Evolutionary conservation across 805 yeast species (phyloP).

Genomic region (Monosporozyma siamensis): DNA sequence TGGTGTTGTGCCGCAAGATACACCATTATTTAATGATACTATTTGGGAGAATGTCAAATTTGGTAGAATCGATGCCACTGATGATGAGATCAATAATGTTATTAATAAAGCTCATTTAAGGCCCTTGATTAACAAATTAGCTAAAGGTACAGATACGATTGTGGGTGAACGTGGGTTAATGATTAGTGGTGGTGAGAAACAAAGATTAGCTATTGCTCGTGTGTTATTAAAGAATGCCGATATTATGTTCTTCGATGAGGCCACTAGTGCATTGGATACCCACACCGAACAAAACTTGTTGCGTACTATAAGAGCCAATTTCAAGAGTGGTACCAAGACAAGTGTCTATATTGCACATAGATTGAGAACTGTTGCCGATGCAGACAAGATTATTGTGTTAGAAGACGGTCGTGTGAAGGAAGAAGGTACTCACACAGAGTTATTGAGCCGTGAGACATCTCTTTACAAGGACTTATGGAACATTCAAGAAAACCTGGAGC

Average conservation of each 20-base stretch:
- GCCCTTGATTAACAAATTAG: conserved; percentile 54
- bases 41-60: conserved; percentile 80
- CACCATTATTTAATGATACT: conserved; percentile 89
- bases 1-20: conserved; percentile 97
- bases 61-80: conserved; percentile 66
- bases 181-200: conserved; percentile 99
- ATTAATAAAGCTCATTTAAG: conserved; percentile 64
- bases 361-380: conserved; percentile 84
- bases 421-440: conserved; percentile 70
- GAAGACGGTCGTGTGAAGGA: conserved; percentile 72
- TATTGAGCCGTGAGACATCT: conserved; percentile 46
- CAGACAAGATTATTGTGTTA: conserved; percentile 86
- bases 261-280: conserved; percentile 92
- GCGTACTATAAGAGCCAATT: conserved; percentile 60
- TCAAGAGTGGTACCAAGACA: conserved; percentile 52
- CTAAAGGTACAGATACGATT: conserved; percentile 74
- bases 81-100: conserved; percentile 57
- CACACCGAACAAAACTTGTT: conserved; percentile 85
- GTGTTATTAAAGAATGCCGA: conserved; percentile 79
- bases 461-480: conserved; percentile 80
- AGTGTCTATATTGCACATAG: conserved; percentile 91
- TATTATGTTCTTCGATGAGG: conserved; percentile 92
- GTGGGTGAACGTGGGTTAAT: conserved; percentile 98
- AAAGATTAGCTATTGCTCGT: conserved; percentile 87
- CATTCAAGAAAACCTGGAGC: conserved; percentile 73